Base-by-base conservation (phyloP, 1,139 yeast species). In the Magnusiomyces tetraspermus region DNA sequence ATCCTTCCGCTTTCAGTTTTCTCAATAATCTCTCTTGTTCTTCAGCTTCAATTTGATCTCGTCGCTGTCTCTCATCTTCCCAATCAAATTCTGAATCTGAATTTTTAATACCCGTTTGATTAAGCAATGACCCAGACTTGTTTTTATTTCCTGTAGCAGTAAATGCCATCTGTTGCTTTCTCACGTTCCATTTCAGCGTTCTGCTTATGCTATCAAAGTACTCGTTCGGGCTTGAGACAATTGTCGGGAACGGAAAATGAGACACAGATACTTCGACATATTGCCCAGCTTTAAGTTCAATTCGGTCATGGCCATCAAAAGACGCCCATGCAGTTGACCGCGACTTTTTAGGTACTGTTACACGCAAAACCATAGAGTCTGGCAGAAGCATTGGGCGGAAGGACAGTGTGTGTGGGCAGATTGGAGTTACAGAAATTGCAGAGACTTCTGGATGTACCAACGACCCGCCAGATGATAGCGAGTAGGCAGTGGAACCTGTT, bases 401-500 rank as follows among this genome's bases (percentile, higher is more conserved):
- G 2, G 95, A 85, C 46, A 88, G 73, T 0, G 96, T 86, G 61
- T 88, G 96, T 0, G 96, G 96, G 64, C 96, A 88, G 57, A 88
- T 86, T 0, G 96, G 96, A 0, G 96, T 88, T 2, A 88, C 88
- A 54, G 89, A 82, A 44, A 88, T 85, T 10, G 95, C 95, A 60
- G 88, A 83, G 15, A 88, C 95, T 28, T 87, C 87, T 0, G 96
- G 96, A 61, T 88, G 95, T 1, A 88, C 94, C 50, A 88, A 73
- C 0, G 95, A 82, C 0, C 96, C 96, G 17, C 96, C 96, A 0
- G 96, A 96, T 43, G 94, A 83, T 41, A 88, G 71, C 0, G 95
- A 85, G 65, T 88, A 88, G 0, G 96, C 96, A 0, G 96, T 88
- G 1, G 95, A 85, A 0, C 96, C 96, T 0, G 96, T 88, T 3